Evolutionary conservation across 805 yeast species (phyloP).

Genomic region (Wickerhamiella brachini): DNA sequence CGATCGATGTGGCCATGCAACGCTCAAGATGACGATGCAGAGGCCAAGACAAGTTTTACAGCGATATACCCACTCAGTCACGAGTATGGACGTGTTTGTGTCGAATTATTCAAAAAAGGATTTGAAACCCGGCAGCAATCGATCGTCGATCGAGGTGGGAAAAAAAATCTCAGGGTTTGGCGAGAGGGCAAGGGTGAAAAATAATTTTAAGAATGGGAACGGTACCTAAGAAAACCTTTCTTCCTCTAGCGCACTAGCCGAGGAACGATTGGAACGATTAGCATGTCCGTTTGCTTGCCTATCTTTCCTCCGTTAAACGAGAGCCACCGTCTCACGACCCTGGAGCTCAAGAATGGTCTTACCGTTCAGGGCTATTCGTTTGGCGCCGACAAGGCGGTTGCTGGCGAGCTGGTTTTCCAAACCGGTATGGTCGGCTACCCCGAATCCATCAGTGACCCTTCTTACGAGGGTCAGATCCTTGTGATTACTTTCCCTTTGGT

Average conservation of each 20-base stretch:
- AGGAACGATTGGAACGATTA: background rate
- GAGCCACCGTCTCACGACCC: constrained; percentile 67
- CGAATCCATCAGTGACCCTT: constrained; percentile 94
- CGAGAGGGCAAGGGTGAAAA: background rate
- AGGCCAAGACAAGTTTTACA: too few relatives aligned
- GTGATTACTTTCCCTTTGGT: constrained; percentile 94
- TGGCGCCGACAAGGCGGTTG: constrained; percentile 78
- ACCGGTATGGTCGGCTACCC: constrained; percentile 99
- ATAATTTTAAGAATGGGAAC: background rate
- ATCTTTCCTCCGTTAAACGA: constrained; percentile 83
- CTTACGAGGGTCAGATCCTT: constrained; percentile 92
- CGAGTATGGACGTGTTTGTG: background rate
- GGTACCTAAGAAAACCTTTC: background rate
- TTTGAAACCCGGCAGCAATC: background rate
- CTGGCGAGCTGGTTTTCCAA: constrained; percentile 98
- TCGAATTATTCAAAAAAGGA: background rate
- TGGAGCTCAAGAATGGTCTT: constrained; percentile 78
- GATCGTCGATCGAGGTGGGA: background rate
- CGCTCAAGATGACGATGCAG: background rate
- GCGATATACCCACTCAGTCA: too few relatives aligned
- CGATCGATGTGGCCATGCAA: background rate
- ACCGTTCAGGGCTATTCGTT: constrained; percentile 90
- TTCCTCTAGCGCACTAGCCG: constrained; percentile 2
- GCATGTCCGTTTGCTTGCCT: constrained; percentile 40
- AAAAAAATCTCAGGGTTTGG: background rate